These are phyloP conservation scores for Lathyrus tuberosus DNA, from an alignment of 306 rosid species.

Conservation along the genomic window DNA sequence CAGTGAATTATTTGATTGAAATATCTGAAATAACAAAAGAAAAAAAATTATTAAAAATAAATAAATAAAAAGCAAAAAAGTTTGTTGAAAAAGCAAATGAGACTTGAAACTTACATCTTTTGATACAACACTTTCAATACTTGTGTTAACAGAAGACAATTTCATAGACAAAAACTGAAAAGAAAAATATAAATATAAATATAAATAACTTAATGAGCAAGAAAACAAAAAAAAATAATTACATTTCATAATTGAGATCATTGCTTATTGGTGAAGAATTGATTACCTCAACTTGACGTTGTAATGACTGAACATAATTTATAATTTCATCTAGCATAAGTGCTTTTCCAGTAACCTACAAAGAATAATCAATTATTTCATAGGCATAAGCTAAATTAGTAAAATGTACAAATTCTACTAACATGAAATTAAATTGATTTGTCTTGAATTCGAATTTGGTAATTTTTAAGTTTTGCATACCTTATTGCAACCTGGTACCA, in stretches of 20 bases:
- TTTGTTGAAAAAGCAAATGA: conserved; percentile 34
- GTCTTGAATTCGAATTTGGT: neutral
- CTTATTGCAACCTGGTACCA: conserved; percentile 98
- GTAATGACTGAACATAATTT: conserved; percentile 97
- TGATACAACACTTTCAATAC: conserved; percentile 64
- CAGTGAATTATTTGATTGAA: conserved; percentile 63
- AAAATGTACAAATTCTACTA: conserved; percentile 15
- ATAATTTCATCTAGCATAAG: conserved; percentile 97
- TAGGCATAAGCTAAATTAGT: conserved; percentile 35
- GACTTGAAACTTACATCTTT: conserved; percentile 70
- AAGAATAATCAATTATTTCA: conserved; percentile 18
- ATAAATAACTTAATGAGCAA: conserved; percentile 39
- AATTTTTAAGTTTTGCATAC: conserved; percentile 36
- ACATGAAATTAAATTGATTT: neutral
- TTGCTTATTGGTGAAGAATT: conserved; percentile 37
- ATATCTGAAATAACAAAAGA: conserved; percentile 55
- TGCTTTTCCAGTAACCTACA: conserved; percentile 95
- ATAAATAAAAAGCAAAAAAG: conserved; percentile 6
- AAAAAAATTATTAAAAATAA: conserved; percentile 6
- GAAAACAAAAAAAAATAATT: conserved; percentile 35
- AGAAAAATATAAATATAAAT: neutral
- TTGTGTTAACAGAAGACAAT: conserved; percentile 84
- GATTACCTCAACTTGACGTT: conserved; percentile 92
- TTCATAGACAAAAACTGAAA: conserved; percentile 90
- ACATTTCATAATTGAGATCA: conserved; percentile 30